Base-by-base conservation (phyloP, 1,284 basidiomycete genomes). In the Laetiporus sulphureus region DNA sequence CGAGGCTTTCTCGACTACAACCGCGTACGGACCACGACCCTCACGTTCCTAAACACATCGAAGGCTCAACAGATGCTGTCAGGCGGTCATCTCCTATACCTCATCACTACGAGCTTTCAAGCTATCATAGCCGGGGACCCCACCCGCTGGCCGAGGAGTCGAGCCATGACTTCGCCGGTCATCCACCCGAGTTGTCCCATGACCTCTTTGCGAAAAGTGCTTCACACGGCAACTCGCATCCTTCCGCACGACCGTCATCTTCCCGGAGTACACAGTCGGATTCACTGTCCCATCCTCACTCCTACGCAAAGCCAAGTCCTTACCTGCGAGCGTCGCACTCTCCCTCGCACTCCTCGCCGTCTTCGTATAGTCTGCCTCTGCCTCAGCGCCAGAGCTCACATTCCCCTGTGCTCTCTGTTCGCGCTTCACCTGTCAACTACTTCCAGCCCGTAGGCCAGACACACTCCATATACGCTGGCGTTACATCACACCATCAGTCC, bases 91-190 rank as follows among this genome's bases (percentile, higher is more conserved):
- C 35, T 27, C 40, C 36, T 27, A 34, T 40, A 41, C 49, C 44
- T 47, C 45, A 36, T 36, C 45, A 46, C 34, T 39, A 36, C 38
- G 46, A 53, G 32, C 11, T 21, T 37, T 35, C 45, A 16, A 45
- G 46, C 27, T 42, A 52, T 46, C 42, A 35, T 41, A 30, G 42
- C 23, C 53, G 49, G 47, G 47, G 47, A 21, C 42, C 52, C n/a
- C 46, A 44, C 18, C 36, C 45, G 18, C 52, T 46, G 33, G 36
- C 39, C 15, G 45, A 51, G 4, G 29, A 51, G 7, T 32, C 51
- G 12, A 49, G 42, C 11, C 38, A 41, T 18, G 38, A 49, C 29
- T 40, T 42, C 32, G 40, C 46, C 5, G 32, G 44, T 32, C 47
- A 47, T 16, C 36, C 33, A 31, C 50, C 46, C 32, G 46, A 49